These are phyloP conservation scores for Akanthomyces dipterigenus DNA, from an alignment of 2,329 filamentous ascomycete species.

Conservation along the genomic window DNA sequence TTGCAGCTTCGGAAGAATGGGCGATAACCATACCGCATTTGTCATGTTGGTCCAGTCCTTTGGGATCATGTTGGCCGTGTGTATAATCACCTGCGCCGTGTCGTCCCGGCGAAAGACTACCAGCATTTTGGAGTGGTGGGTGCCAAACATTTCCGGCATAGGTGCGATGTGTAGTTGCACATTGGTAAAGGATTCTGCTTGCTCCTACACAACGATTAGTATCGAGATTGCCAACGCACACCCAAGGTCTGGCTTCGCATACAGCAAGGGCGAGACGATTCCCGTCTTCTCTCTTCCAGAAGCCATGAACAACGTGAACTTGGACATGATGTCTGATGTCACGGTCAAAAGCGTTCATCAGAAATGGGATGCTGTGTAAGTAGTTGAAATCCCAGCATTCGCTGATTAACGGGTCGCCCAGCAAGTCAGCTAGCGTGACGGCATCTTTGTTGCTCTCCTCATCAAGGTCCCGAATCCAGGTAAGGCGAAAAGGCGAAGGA, in stretches of 20 bases:
- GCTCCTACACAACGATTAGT: constrained; percentile 38
- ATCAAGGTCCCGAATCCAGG: constrained; percentile 58
- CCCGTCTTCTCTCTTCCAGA: constrained; percentile 60
- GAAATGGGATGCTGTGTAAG: constrained; percentile 52
- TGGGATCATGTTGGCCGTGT: constrained; percentile 87
- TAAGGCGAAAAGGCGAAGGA: constrained; percentile 65
- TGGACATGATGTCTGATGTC: constrained; percentile 42
- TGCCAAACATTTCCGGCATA: constrained; percentile 80
- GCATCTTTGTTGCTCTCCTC: constrained; percentile 56
- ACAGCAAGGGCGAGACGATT: constrained; percentile 53
- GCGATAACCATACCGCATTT: constrained; percentile 75
- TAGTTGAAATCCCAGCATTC: constrained; percentile 68
- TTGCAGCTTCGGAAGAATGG: constrained; percentile 50
- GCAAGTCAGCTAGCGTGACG: constrained; percentile 57
- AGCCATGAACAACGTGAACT: constrained; percentile 53
- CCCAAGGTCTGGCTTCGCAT: background rate
- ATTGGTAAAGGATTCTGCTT: constrained; percentile 56
- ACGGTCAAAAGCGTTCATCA: constrained; percentile 47
- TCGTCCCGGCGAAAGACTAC: constrained; percentile 73
- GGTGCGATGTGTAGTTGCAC: constrained; percentile 66
- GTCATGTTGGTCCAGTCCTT: constrained; percentile 86
- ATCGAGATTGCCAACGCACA: background rate
- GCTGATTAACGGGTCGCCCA: constrained; percentile 67
- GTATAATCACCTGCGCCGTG: constrained; percentile 70
- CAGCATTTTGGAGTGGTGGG: constrained; percentile 83